phyloP scores from a whole-genome alignment of 331 rosid genomes.

The Prunus yedoensis region DNA sequence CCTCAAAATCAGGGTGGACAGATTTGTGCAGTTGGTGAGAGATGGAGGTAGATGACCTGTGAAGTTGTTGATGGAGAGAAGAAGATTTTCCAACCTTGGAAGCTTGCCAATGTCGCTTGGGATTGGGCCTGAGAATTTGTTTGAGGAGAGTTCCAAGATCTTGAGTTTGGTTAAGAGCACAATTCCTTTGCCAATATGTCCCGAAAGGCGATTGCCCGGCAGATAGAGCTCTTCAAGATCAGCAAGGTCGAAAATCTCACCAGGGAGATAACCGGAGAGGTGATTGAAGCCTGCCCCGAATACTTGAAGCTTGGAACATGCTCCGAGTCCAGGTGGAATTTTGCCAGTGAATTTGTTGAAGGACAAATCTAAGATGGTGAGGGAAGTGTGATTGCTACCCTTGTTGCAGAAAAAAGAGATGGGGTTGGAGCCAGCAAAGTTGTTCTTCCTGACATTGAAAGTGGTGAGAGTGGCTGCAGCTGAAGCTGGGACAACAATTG shows the following conservation, averaged over 20 bases:
- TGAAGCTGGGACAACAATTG: conserved; percentile 38
- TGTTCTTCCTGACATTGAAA: conserved; percentile 79
- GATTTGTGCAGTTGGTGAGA: conserved; percentile 60
- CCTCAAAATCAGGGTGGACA: conserved; percentile 59
- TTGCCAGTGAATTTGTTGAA: conserved; percentile 47
- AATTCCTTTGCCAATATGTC: conserved; percentile 50
- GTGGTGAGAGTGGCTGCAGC: not conserved
- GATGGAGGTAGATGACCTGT: conserved; percentile 65
- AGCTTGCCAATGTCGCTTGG: conserved; percentile 64
- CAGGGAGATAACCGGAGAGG: conserved; percentile 57
- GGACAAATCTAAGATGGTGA: conserved; percentile 62
- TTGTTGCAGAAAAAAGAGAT: conserved; percentile 40
- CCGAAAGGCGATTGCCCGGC: conserved; percentile 56
- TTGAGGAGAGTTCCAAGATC: conserved; percentile 74
- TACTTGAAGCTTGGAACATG: conserved; percentile 57
- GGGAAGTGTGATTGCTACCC: conserved; percentile 25
- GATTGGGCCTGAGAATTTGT: conserved; percentile 48
- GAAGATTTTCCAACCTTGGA: conserved; percentile 46
- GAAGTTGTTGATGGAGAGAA: conserved; percentile 62
- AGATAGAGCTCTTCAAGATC: conserved; percentile 54
- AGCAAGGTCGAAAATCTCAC: conserved; percentile 47
- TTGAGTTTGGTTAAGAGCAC: conserved; percentile 51
- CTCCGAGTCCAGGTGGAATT: conserved; percentile 52
- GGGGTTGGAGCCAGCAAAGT: conserved; percentile 60
- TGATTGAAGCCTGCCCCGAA: conserved; percentile 71